Base-by-base conservation (phyloP, 192 early-diverging fungal species). In the Spizellomyces sp. region DNA sequence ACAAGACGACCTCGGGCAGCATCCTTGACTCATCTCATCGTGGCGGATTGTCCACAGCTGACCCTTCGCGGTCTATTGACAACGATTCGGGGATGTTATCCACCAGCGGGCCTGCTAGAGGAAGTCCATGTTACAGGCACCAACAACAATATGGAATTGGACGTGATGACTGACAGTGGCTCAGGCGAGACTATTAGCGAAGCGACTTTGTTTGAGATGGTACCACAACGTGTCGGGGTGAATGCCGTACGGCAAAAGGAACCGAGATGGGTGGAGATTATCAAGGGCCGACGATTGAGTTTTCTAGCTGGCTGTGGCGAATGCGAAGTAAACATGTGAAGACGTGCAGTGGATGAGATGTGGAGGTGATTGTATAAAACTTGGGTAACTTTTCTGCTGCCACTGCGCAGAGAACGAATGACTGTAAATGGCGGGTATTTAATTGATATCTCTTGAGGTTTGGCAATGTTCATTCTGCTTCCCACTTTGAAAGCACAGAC, bases 261-360 rank as follows among this genome's bases (percentile, higher is more conserved):
- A 14, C 19, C 44, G 10, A 48, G 64, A 48, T 66, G 64, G 64
- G 47, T 22, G 36, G 64, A 66, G 48, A 48, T 66, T 14, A 14
- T 66, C 17, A 66, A 50, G 36, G 64, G 44, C 27, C 27, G 3
- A 36, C 27, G 27, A 0, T 36, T 36, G 3, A 36, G 27, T 36
- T 36, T 36, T 36, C 27, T 36, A 36, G 27, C 27, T 36, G 27
- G 27, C 27, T 36, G 27, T 36, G 27, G 27, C 27, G 27, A 36
- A 36, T 36, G 27, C 27, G 27, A 36, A 36, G 3, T 36, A 36
- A 36, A 36, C 27, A 3, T 36, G 27, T 36, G 27, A 36, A 36
- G 27, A 36, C 27, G 27, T 36, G 27, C 27, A 36, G 27, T 36
- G 27, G 27, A 36, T 36, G 27, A 36, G 27, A 36, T 36, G 27